phyloP scores from a whole-genome alignment of 179 eudicot species.

The Vitellaria paradoxa region DNA sequence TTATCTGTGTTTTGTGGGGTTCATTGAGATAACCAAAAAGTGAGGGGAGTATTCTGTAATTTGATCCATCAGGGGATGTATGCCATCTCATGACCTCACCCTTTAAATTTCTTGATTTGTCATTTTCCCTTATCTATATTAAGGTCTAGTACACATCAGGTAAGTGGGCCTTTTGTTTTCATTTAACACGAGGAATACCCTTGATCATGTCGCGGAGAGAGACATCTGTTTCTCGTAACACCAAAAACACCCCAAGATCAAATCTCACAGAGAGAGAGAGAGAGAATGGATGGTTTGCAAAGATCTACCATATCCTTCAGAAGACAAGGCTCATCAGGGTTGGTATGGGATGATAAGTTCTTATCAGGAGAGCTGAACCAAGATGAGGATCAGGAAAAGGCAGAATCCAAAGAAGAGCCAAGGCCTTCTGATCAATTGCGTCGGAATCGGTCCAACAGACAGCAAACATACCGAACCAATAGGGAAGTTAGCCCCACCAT shows the following conservation, averaged over 20 bases:
- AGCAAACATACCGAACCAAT: slow-evolving; percentile 9
- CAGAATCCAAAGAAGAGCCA: not conserved
- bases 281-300: slow-evolving; percentile 35
- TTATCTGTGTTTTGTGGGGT: too few relatives aligned
- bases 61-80: not conserved
- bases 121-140: not conserved
- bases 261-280: slow-evolving; percentile 11
- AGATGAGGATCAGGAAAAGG: not conserved
- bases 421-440: not conserved
- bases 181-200: too few relatives aligned
- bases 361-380: slow-evolving; percentile 37
- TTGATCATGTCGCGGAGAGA: not conserved
- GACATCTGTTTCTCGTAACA: not conserved
- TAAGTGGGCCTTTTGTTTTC: too few relatives aligned
- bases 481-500: slow-evolving; percentile 21
- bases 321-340: slow-evolving; percentile 58
- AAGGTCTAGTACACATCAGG: not conserved
- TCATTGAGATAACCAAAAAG: too few relatives aligned
- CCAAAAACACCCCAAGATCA: not conserved
- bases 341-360: slow-evolving; percentile 55
- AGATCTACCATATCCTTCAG: slow-evolving; percentile 49
- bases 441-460: slow-evolving; percentile 8
- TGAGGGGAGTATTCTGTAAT: slow-evolving; percentile 5
- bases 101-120: not conserved
- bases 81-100: not conserved